Base-by-base conservation (phyloP, 352 stramenopile species). In the Blastocystis sp. region DNA sequence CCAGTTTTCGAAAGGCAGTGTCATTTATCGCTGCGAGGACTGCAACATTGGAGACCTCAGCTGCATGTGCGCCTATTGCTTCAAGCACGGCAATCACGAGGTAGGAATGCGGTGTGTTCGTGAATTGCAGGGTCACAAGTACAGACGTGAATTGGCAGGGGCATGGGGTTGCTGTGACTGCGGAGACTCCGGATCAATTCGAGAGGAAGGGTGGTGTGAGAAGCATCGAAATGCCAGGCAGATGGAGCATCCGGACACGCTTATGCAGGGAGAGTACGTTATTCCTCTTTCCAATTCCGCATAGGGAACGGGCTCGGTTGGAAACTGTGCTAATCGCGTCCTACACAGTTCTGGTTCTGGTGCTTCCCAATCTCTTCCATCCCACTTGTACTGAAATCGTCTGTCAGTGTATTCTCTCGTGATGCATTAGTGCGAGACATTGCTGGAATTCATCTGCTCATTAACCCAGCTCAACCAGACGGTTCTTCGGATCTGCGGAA, bases 171-270 rank as follows among this genome's bases (percentile, higher is more conserved):
- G 37, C 13, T 77, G 66, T 29, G 66, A 77, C 66, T 77, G 66
- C 55, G 66, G 66, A 77, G 66, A 77, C 50, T 1, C 24, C 2
- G 55, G 55, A 29, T 24, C 29, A 31, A 13, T 77, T 24, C 37
- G 45, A 77, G 33, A 77, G 33, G 24, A 41, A 29, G 66, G 66
- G n/a, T 77, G 66, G 66, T 77, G 66, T 51, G 16, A 12, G 10
- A 13, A 59, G 16, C 66, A 77, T 35, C 4, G 24, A 21, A 77
- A 77, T 55, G 21, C 66, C 16, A n/a, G n/a, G n/a, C n/a, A n/a
- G n/a, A n/a, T n/a, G n/a, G n/a, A 10, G 37, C 3, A 77, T 16
- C 19, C 63, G 24, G 63, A 71, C 26, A 19, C 35, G 3, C 63
- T 35, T 3, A 2, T 77, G 29, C 19, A 51, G 16, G 66, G 10